Evolutionary conservation across 208 protist genomes (phyloP).

Genomic region (Phytomonas francai): DNA sequence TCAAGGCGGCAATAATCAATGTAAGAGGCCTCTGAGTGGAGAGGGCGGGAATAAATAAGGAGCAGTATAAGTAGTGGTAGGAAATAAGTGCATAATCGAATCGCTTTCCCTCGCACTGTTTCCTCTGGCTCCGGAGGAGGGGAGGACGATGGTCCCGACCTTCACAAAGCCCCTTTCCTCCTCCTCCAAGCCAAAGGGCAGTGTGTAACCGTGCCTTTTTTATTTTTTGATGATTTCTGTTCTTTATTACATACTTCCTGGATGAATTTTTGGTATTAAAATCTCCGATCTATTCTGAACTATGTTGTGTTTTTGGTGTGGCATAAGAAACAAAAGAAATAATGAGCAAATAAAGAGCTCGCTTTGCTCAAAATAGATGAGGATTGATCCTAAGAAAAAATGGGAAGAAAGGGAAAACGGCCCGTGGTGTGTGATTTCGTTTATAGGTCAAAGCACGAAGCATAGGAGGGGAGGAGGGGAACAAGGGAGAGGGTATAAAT

Average conservation of each 20-base stretch:
- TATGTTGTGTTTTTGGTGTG: background rate
- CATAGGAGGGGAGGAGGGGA: no score
- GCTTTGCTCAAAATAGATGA: no score
- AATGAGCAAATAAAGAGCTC: no score
- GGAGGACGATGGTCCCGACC: background rate
- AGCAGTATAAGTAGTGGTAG: background rate
- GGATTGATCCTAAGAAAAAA: no score
- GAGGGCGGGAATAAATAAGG: background rate
- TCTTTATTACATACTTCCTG: background rate
- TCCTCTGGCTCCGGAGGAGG: background rate
- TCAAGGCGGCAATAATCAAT: background rate
- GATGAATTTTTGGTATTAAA: background rate
- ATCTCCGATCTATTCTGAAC: background rate
- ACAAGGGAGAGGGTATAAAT: no score
- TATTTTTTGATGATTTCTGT: background rate
- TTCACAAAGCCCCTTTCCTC: conserved; percentile 2
- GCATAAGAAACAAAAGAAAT: no score
- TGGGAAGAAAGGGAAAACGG: no score
- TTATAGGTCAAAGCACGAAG: no score
- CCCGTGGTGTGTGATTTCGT: no score
- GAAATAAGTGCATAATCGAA: background rate
- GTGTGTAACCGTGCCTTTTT: background rate
- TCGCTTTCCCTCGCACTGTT: background rate
- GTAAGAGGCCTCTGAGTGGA: background rate
- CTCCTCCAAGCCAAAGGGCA: background rate